A percentile compares a stretch with the other conserved stretches of the same genome.
Evolutionary conservation across 208 protist species (phyloP).

Genomic region (Phytomonas sp.): DNA sequence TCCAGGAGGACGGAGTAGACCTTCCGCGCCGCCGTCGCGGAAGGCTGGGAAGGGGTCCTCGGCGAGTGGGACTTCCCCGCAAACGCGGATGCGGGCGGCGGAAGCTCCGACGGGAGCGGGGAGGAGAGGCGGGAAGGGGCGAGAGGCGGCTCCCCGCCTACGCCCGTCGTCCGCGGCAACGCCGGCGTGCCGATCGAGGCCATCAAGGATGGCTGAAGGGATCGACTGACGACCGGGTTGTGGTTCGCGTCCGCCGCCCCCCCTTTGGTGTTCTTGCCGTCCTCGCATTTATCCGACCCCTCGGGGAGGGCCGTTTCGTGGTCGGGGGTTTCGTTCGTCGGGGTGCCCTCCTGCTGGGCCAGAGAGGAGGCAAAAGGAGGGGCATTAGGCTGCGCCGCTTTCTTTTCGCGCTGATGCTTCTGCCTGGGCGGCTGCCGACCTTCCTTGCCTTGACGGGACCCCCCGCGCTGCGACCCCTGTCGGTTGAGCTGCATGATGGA

Average conservation of each 20-base stretch:
- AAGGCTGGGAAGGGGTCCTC: too few species aligned
- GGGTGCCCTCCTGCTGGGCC: background rate
- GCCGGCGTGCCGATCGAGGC: background rate
- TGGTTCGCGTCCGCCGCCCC: background rate
- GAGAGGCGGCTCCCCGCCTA: too few species aligned
- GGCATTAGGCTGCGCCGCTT: background rate
- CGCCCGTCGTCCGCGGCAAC: too few species aligned
- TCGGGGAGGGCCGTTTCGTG: background rate
- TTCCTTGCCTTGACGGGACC: background rate
- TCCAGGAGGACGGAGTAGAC: constrained; percentile 33
- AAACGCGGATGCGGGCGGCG: background rate
- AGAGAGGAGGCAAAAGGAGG: background rate
- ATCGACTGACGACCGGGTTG: background rate
- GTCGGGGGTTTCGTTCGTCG: background rate
- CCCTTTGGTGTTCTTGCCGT: background rate
- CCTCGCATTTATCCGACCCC: background rate
- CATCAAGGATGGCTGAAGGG: background rate
- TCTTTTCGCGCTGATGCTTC: background rate
- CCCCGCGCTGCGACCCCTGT: background rate
- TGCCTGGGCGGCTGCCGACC: background rate
- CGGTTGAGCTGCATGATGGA: background rate
- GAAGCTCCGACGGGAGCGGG: too few species aligned
- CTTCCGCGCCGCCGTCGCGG: background rate
- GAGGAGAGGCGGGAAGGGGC: too few species aligned
- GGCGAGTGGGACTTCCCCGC: background rate